Evolutionary conservation across 768 basidiomycete species (phyloP).

Genomic region (Tulasnella sp.): DNA sequence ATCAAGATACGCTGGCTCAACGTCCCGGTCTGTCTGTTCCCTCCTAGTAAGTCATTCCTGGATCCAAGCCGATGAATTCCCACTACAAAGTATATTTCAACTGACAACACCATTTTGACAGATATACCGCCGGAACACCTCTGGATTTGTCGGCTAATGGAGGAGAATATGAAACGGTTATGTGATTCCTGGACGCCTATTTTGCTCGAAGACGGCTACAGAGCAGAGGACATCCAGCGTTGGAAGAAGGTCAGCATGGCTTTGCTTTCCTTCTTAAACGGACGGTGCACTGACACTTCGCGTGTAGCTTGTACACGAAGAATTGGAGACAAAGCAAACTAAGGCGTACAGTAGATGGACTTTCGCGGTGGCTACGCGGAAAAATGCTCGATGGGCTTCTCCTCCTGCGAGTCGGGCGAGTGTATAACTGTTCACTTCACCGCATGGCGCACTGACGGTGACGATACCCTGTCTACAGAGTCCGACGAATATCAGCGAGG

Average conservation of each 20-base stretch:
- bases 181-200: not conserved
- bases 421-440: not conserved
- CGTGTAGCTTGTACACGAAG: not conserved
- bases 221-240: not conserved
- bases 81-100: not conserved
- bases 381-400: not conserved
- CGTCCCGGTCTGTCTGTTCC: conserved; percentile 17
- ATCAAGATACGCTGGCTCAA: conserved; percentile 4
- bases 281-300: not conserved
- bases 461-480: not conserved
- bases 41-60: not conserved
- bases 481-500: not conserved
- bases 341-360: not conserved
- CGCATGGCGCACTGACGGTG: not conserved
- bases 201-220: not conserved
- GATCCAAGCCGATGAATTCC: not conserved
- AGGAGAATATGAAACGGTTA: not conserved
- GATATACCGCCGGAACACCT: not conserved
- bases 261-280: not conserved
- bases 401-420: not conserved
- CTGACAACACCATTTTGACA: not conserved
- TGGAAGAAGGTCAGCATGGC: not conserved
- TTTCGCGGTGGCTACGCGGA: not conserved
- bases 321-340: not conserved
- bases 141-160: not conserved